These are phyloP conservation scores for Salvia splendens DNA, from an alignment of 257 asterid species.

Conservation along the genomic window DNA sequence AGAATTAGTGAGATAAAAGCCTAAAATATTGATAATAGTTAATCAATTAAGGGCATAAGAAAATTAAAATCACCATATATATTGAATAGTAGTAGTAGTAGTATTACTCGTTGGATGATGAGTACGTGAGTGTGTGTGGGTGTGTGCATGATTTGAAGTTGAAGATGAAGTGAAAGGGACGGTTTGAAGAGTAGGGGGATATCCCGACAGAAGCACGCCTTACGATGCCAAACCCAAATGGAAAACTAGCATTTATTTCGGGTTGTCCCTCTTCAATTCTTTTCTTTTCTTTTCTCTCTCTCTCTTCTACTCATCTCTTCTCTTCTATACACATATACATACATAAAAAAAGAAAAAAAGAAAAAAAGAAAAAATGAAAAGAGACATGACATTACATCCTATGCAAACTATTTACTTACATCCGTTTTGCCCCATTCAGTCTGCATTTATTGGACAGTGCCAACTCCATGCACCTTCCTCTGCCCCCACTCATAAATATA, in stretches of 20 bases:
- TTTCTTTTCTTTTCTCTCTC: not conserved
- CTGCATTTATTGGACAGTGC: conserved; percentile 66
- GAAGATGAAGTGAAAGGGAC: conserved; percentile 51
- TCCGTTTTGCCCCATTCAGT: conserved; percentile 41
- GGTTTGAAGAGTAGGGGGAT: conserved; percentile 68
- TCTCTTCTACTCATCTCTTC: too few relatives aligned
- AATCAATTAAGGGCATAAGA: too few relatives aligned
- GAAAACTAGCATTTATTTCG: conserved; percentile 80
- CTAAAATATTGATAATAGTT: too few relatives aligned
- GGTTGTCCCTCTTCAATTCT: conserved; percentile 74
- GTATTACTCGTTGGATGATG: not conserved
- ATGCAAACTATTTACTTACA: conserved; percentile 40
- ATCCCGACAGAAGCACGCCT: conserved; percentile 88
- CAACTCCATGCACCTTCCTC: conserved; percentile 47
- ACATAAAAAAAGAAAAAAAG: not conserved
- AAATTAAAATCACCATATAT: not conserved
- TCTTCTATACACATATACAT: conserved; percentile 8
- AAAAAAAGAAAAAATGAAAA: not conserved
- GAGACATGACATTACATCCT: conserved; percentile 34
- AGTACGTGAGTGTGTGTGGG: not conserved
- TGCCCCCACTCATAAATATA: not conserved
- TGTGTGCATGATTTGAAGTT: conserved; percentile 20
- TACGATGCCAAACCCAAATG: conserved; percentile 58
- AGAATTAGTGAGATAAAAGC: too few relatives aligned
- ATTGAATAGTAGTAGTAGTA: not conserved